These are phyloP conservation scores for Elasticomyces elasticus DNA, from an alignment of 495 filamentous ascomycete genomes.

Conservation along the genomic window DNA sequence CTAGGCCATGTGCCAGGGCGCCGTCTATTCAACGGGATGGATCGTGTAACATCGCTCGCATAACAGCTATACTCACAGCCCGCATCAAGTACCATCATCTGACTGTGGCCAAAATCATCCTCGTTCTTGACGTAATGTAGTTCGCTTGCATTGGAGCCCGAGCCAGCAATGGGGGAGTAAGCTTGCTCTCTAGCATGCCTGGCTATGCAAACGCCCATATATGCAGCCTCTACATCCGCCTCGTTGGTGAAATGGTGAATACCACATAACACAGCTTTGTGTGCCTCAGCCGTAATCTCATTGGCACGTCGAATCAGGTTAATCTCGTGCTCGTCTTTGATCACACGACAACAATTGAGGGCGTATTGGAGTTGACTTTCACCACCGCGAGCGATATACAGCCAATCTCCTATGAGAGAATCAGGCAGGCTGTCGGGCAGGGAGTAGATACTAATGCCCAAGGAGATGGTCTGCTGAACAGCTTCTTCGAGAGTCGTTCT, in stretches of 20 bases:
- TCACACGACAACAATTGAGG: constrained; percentile 60
- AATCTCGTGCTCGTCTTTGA: constrained; percentile 77
- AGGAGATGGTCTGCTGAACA: background rate
- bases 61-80: constrained; percentile 80
- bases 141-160: constrained; percentile 65
- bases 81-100: constrained; percentile 74
- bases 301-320: constrained; percentile 69
- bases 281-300: constrained; percentile 61
- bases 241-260: constrained; percentile 60
- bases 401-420: background rate
- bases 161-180: constrained; percentile 77
- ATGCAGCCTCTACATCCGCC: constrained; percentile 70
- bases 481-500: constrained; percentile 23
- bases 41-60: constrained; percentile 82
- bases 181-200: constrained; percentile 66
- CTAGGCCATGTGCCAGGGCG: constrained; percentile 48
- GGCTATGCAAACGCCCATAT: constrained; percentile 57
- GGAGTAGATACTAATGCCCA: background rate
- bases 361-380: constrained; percentile 20
- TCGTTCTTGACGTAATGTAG: constrained; percentile 83
- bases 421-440: background rate
- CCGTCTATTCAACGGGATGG: constrained; percentile 53
- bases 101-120: constrained; percentile 51
- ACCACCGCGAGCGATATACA: background rate
- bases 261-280: constrained; percentile 53